Conservation (phyloP, 75 land plant genomes). For the Pinus albicaulis region DNA sequence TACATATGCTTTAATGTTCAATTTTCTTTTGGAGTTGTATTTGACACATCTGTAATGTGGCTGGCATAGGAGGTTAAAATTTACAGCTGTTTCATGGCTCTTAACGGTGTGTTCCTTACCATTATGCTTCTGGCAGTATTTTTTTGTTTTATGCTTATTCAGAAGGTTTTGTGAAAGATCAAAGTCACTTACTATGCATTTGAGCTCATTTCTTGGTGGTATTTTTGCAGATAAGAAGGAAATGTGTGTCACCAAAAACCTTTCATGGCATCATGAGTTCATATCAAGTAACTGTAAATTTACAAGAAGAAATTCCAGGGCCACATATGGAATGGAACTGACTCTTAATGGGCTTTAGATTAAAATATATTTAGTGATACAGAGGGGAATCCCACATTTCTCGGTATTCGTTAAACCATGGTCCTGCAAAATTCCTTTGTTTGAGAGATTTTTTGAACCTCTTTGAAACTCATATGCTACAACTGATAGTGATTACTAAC, state of each 20-base stretch:
- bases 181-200: background rate
- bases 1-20: background rate
- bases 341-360: background rate
- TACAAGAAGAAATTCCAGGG: background rate
- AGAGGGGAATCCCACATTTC: constrained; percentile 14
- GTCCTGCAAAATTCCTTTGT: constrained; percentile 43
- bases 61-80: constrained; percentile 3
- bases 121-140: no score
- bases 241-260: background rate
- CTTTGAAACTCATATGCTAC: constrained; percentile 19
- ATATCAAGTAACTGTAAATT: background rate
- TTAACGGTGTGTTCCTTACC: background rate
- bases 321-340: constrained; percentile 5
- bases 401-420: constrained; percentile 35
- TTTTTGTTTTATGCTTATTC: no score
- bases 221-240: constrained; percentile 6
- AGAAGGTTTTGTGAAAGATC: background rate
- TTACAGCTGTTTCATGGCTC: constrained; percentile 2
- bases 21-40: background rate
- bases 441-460: constrained; percentile 46
- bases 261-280: background rate
- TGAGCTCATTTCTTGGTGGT: background rate
- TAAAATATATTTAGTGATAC: background rate
- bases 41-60: background rate
- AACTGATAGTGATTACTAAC: background rate